Conservation (phyloP, 2,329 filamentous ascomycete genomes). For the Monosporascus sp. region DNA sequence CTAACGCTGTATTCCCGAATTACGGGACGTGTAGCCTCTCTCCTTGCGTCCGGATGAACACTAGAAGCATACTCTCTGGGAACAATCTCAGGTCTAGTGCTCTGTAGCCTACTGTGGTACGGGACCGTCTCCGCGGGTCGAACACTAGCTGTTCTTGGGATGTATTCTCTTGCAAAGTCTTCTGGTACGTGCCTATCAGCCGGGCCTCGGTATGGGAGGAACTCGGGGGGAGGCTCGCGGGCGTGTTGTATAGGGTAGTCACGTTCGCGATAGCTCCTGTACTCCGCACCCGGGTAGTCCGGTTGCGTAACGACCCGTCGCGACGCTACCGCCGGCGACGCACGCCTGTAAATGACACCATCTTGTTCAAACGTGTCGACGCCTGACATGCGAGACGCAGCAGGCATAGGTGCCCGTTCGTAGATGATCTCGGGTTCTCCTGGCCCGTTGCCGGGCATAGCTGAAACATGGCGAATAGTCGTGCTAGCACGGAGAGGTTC, state of each 20-base stretch:
- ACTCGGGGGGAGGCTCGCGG: constrained; percentile 37
- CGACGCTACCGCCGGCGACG: constrained; percentile 46
- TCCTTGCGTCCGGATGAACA: constrained; percentile 33
- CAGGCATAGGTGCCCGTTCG: constrained; percentile 54
- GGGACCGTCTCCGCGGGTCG: constrained; percentile 44
- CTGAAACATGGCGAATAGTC: constrained; percentile 40
- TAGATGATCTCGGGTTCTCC: constrained; percentile 57
- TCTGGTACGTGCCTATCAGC: constrained; percentile 37
- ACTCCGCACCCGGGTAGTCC: constrained; percentile 49
- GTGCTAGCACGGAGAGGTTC: constrained; percentile 44
- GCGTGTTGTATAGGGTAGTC: constrained; percentile 52
- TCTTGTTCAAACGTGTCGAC: constrained; percentile 45
- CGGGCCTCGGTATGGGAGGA: constrained; percentile 41
- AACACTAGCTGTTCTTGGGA: constrained; percentile 51
- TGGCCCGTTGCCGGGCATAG: constrained; percentile 37
- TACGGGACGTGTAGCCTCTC: constrained; percentile 23
- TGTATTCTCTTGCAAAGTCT: constrained; percentile 47
- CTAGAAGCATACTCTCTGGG: constrained; percentile 44
- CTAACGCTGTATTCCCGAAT: constrained; percentile 28
- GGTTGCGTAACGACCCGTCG: constrained; percentile 59
- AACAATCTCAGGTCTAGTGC: constrained; percentile 34
- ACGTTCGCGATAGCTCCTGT: constrained; percentile 50
- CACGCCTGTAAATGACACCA: constrained; percentile 42
- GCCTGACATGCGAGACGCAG: constrained; percentile 44
- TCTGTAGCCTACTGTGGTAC: constrained; percentile 42